Conservation (phyloP, 768 basidiomycete genomes). For the Lentinus tigrinus region DNA sequence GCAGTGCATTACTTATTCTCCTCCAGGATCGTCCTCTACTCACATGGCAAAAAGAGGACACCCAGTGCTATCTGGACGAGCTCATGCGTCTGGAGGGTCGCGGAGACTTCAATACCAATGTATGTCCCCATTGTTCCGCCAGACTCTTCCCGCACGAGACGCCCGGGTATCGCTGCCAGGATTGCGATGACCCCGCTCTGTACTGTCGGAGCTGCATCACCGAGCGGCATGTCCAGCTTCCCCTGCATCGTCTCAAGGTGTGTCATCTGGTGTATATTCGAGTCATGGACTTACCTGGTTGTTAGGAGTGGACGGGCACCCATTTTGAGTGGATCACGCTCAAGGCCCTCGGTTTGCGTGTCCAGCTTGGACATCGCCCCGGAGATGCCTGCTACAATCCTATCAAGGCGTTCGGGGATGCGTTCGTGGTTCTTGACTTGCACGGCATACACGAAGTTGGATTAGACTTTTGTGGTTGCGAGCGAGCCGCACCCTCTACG, state of each 20-base stretch:
- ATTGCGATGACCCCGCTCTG: not conserved
- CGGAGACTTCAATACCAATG: not conserved
- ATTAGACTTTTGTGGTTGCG: constrained; percentile 27
- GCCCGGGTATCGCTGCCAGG: not conserved
- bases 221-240: not conserved
- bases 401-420: not conserved
- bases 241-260: constrained; percentile 22
- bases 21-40: too few relatives aligned
- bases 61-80: not conserved
- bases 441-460: constrained; percentile 28
- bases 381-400: constrained; percentile 14
- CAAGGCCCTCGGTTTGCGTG: constrained; percentile 15
- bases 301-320: not conserved
- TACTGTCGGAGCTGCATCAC: not conserved
- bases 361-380: constrained; percentile 27
- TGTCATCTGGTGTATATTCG: not conserved
- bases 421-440: constrained; percentile 23
- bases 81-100: constrained; percentile 3
- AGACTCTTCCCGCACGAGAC: too few relatives aligned
- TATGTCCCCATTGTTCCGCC: not conserved
- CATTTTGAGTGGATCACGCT: constrained; percentile 3
- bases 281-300: not conserved
- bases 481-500: not conserved
- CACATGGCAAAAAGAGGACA: not conserved
- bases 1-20: too few relatives aligned